Evolutionary conservation across 2,329 filamentous ascomycete species (phyloP).

Genomic region (Arthroderma uncinatum): DNA sequence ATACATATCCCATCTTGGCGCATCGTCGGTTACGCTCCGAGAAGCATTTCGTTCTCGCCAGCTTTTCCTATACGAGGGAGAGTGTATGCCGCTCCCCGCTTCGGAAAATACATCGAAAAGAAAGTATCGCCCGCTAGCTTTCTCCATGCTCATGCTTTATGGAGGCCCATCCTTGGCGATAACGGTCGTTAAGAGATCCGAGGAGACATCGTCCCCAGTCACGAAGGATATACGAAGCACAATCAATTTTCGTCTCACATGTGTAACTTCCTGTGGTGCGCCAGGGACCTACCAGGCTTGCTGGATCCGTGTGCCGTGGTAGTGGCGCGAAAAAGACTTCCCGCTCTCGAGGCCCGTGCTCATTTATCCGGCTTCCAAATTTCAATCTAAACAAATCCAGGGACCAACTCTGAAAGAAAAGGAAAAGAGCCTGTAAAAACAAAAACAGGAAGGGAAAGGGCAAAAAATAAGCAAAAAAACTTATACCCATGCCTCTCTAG

Average conservation of each 20-base stretch:
- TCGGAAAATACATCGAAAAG: slow-evolving; percentile 6
- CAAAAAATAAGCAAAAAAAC: not conserved
- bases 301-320: not conserved
- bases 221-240: not conserved
- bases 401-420: slow-evolving; percentile 1
- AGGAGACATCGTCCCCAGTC: not conserved
- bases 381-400: not conserved
- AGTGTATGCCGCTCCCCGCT: not conserved
- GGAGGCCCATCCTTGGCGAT: not conserved
- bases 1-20: not conserved
- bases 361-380: not conserved
- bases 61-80: not conserved
- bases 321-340: slow-evolving; percentile 5
- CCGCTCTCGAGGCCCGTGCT: slow-evolving; percentile 3
- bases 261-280: not conserved
- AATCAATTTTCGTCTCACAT: not conserved
- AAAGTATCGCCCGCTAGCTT: not conserved
- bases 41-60: slow-evolving; percentile 5
- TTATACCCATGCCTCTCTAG: not conserved
- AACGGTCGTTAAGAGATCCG: slow-evolving; percentile 3
- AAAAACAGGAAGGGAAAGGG: not conserved
- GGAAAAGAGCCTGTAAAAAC: not conserved
- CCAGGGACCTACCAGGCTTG: not conserved
- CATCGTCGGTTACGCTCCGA: slow-evolving; percentile 4
- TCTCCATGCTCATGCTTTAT: not conserved